Percentiles rank a stretch among this genome's conserved stretches.
Conservation (phyloP, 2,329 filamentous ascomycete genomes). For the Polychaeton citri region DNA sequence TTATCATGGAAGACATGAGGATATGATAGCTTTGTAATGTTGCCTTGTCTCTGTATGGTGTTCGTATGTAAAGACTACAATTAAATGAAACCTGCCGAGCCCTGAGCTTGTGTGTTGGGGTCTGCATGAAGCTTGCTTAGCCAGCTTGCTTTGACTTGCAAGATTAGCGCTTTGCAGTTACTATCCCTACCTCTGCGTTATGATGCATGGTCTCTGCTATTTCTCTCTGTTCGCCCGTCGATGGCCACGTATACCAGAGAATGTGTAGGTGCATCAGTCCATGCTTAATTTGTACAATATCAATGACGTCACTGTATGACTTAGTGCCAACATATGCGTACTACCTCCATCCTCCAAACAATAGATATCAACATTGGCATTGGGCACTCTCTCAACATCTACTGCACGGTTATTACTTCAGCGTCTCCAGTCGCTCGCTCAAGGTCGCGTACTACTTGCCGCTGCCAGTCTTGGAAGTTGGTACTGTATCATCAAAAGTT, state of each 20-base stretch:
- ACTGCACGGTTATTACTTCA: background rate
- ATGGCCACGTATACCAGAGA: too few relatives aligned
- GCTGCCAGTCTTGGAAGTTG: background rate
- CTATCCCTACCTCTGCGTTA: too few relatives aligned
- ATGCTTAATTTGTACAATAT: too few relatives aligned
- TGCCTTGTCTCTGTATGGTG: background rate
- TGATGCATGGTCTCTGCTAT: too few relatives aligned
- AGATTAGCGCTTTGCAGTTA: too few relatives aligned
- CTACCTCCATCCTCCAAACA: background rate
- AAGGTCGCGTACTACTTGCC: background rate
- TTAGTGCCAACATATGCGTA: background rate
- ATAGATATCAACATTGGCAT: background rate
- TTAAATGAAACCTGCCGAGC: too few relatives aligned
- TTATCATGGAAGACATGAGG: constrained; percentile 52
- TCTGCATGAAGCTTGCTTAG: too few relatives aligned
- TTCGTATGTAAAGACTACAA: too few relatives aligned
- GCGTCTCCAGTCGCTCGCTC: background rate
- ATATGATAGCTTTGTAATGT: constrained; percentile 6
- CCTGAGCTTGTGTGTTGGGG: background rate
- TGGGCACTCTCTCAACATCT: background rate
- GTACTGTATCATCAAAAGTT: background rate
- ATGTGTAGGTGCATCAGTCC: too few relatives aligned
- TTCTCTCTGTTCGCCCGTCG: too few relatives aligned
- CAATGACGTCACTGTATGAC: background rate
- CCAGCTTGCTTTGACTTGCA: too few relatives aligned